Evolutionary conservation across 2,329 filamentous ascomycete genomes (phyloP).

Genomic region (Colletotrichum gloeosporioides): DNA sequence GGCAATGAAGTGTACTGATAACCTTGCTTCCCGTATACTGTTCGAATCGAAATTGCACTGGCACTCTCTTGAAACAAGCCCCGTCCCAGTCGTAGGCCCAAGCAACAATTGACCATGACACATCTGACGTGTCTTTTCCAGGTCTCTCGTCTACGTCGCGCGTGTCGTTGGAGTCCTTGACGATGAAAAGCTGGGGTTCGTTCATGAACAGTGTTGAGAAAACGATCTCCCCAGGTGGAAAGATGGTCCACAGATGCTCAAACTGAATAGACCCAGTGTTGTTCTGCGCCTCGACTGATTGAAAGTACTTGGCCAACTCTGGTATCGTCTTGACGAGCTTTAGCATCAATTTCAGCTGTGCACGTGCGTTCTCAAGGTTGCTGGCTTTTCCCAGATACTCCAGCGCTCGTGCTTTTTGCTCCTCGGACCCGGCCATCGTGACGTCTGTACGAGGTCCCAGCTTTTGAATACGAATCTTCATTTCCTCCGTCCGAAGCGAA

Average conservation of each 20-base stretch:
- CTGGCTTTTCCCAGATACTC: neutral
- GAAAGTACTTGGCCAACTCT: neutral
- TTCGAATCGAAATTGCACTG: neutral
- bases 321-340: neutral
- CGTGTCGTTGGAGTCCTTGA: neutral
- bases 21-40: neutral
- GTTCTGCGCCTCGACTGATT: neutral
- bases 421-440: neutral
- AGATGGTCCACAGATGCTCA: constrained; percentile 56
- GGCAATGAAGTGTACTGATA: neutral
- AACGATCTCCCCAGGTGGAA: constrained; percentile 49
- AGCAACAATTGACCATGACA: constrained; percentile 42
- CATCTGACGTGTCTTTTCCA: neutral
- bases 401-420: neutral
- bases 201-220: constrained; percentile 40
- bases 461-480: neutral
- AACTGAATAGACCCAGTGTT: constrained; percentile 29
- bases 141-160: neutral
- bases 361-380: neutral
- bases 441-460: neutral
- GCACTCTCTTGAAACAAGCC: constrained; percentile 41
- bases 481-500: neutral
- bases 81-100: constrained; percentile 50
- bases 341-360: neutral
- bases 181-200: neutral